Conservation (phyloP, 179 eudicot species). For the Silene coronaria region DNA sequence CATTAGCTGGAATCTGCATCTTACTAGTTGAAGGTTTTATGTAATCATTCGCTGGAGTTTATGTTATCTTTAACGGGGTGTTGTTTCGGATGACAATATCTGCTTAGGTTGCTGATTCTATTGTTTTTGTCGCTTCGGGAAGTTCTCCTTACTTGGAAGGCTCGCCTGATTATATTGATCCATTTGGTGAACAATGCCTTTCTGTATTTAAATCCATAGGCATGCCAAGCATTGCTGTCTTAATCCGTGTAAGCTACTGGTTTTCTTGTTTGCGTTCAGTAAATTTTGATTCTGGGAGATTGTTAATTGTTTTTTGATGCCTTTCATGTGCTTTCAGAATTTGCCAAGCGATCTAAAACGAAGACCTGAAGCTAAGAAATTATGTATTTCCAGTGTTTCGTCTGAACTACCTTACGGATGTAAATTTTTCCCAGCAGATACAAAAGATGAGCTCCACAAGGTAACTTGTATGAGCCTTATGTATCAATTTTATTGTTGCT, state of each 20-base stretch:
- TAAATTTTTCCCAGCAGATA: slow-evolving; percentile 78
- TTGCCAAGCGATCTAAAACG: slow-evolving; percentile 66
- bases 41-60: neutral
- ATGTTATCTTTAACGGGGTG: neutral
- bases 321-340: slow-evolving; percentile 42
- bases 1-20: neutral
- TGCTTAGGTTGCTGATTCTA: slow-evolving; percentile 82
- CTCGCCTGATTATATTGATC: slow-evolving; percentile 54
- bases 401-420: slow-evolving; percentile 84
- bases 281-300: neutral
- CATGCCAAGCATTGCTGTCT: slow-evolving; percentile 70
- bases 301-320: neutral
- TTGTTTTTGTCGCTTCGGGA: slow-evolving; percentile 86
- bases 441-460: slow-evolving; percentile 87
- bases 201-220: slow-evolving; percentile 88
- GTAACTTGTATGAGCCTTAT: slow-evolving; percentile 28
- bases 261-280: slow-evolving; percentile 1
- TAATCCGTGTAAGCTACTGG: slow-evolving; percentile 65
- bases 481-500: slow-evolving; percentile 4
- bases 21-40: neutral
- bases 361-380: slow-evolving; percentile 59
- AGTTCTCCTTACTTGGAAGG: slow-evolving; percentile 46
- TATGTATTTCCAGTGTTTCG: slow-evolving; percentile 57
- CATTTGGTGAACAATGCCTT: slow-evolving; percentile 81
- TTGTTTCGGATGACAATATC: slow-evolving; percentile 2